A percentile compares a stretch with the other conserved stretches of the same genome.
Conservation (phyloP, 495 filamentous ascomycete genomes). For the Annulohypoxylon bovei region DNA sequence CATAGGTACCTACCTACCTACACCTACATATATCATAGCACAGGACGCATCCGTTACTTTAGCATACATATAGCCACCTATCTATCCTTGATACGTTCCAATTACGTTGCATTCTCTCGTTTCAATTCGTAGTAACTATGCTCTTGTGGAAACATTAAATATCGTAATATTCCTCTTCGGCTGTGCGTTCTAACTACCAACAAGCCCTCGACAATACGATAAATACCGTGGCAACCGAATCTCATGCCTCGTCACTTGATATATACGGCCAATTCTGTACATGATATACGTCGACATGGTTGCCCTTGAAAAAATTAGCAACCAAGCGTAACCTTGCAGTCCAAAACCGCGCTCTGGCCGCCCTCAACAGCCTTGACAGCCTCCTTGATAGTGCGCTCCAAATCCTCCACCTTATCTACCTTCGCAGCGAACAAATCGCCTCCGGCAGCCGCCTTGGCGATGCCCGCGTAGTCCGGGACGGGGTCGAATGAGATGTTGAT, state of each 20-base stretch:
- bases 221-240: background rate
- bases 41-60: too few species aligned
- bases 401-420: conserved; percentile 67
- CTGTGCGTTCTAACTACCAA: background rate
- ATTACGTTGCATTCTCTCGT: too few species aligned
- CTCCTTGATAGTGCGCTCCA: conserved; percentile 69
- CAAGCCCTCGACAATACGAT: background rate
- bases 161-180: background rate
- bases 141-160: background rate
- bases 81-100: too few species aligned
- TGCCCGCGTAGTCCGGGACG: conserved; percentile 87
- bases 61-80: too few species aligned
- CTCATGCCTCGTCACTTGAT: background rate
- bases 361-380: conserved; percentile 74
- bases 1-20: background rate
- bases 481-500: conserved; percentile 91
- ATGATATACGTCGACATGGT: background rate
- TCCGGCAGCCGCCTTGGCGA: conserved; percentile 88
- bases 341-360: conserved; percentile 75
- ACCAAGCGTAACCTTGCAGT: conserved; percentile 57
- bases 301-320: conserved; percentile 39
- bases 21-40: too few species aligned
- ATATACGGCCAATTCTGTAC: background rate
- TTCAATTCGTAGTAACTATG: background rate
- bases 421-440: conserved; percentile 73